These are phyloP conservation scores for Macrotyloma uniflorum DNA, from an alignment of 306 rosid species.

Conservation along the genomic window DNA sequence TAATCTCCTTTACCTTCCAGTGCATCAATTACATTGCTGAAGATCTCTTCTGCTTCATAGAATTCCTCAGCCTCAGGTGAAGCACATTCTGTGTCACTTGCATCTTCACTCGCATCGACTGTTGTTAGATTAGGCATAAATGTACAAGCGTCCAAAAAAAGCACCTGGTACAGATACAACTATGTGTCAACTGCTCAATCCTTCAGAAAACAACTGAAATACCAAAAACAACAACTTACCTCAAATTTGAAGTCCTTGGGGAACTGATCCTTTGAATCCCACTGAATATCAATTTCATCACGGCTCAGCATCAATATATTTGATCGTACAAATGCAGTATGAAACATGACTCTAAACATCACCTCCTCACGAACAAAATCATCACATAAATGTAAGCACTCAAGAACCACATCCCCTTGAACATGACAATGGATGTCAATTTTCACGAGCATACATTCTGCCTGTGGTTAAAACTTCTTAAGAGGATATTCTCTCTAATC, in stretches of 20 bases:
- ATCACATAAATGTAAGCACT: slow-evolving; percentile 82
- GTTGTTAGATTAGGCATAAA: slow-evolving; percentile 75
- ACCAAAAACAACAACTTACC: slow-evolving; percentile 61
- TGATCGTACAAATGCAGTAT: slow-evolving; percentile 88
- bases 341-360: slow-evolving; percentile 88
- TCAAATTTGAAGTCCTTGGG: slow-evolving; percentile 86
- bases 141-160: slow-evolving; percentile 91
- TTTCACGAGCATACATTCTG: slow-evolving; percentile 88
- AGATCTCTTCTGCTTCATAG: slow-evolving; percentile 95
- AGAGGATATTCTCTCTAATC: slow-evolving; percentile 38
- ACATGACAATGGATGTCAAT: slow-evolving; percentile 82
- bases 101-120: slow-evolving; percentile 62
- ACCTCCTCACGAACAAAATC: slow-evolving; percentile 80
- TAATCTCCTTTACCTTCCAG: slow-evolving; percentile 67
- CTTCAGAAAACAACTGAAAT: slow-evolving; percentile 38
- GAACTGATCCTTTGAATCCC: slow-evolving; percentile 93
- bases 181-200: slow-evolving; percentile 57
- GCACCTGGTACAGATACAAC: slow-evolving; percentile 81
- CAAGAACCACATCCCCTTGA: slow-evolving; percentile 98
- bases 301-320: slow-evolving; percentile 71
- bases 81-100: slow-evolving; percentile 68
- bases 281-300: slow-evolving; percentile 78
- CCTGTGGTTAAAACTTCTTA: slow-evolving; percentile 73
- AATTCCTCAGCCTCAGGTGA: slow-evolving; percentile 98
- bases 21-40: slow-evolving; percentile 72